Evolutionary conservation across 352 stramenopile genomes (phyloP).

Genomic region (Phytopythium boreale): DNA sequence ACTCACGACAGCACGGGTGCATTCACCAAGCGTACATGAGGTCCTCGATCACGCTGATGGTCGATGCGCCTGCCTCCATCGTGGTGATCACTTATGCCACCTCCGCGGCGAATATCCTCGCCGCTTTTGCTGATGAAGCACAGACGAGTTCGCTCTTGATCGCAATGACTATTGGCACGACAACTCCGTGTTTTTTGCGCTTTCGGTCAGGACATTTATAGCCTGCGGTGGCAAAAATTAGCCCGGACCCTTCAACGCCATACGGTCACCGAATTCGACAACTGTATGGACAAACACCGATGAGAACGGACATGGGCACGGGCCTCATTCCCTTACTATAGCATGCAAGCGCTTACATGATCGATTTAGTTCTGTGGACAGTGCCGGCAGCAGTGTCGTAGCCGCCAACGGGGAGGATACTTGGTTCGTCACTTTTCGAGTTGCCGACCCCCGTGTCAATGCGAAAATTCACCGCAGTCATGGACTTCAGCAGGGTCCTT

Average conservation of each 20-base stretch:
- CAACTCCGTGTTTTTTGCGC: too few relatives aligned
- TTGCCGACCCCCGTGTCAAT: neutral
- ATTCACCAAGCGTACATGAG: neutral
- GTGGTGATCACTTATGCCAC: neutral
- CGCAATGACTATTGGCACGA: too few relatives aligned
- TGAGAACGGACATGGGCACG: too few relatives aligned
- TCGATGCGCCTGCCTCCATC: neutral
- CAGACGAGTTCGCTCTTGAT: too few relatives aligned
- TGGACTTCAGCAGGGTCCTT: slow-evolving; percentile 2
- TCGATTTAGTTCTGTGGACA: neutral
- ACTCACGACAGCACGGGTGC: neutral
- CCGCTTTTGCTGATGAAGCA: neutral
- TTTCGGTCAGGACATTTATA: neutral
- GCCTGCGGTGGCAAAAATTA: neutral
- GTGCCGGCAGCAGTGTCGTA: too few relatives aligned
- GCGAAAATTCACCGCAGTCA: neutral
- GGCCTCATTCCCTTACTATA: neutral
- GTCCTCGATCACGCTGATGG: neutral
- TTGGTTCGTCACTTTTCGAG: neutral
- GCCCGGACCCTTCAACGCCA: neutral
- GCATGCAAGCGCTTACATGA: neutral
- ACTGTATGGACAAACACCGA: neutral
- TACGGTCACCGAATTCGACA: neutral
- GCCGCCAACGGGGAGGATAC: too few relatives aligned
- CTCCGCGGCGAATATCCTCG: neutral